Evolutionary conservation across 1,139 yeast genomes (phyloP).

Genomic region (Magnusiomyces fungicola): DNA sequence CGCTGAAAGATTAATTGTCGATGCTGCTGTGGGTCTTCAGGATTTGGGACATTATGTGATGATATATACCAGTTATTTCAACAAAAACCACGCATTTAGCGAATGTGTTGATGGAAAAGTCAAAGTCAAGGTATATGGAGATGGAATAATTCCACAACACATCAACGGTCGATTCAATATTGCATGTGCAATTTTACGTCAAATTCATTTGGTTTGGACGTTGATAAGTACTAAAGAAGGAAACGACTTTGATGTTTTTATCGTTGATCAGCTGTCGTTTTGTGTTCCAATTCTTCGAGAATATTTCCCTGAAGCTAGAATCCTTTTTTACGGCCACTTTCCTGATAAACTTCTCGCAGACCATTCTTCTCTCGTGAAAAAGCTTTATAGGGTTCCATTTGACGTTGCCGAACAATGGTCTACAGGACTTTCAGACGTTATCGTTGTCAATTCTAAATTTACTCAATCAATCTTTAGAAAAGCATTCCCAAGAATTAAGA

Average conservation of each 20-base stretch:
- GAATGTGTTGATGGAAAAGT: conserved; percentile 58
- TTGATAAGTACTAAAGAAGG: conserved; percentile 47
- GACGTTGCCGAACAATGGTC: conserved; percentile 76
- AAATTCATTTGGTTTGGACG: conserved; percentile 52
- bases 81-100: conserved; percentile 77
- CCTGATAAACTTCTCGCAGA: conserved; percentile 80
- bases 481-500: conserved; percentile 47
- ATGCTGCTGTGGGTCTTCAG: conserved; percentile 86
- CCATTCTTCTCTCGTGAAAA: conserved; percentile 49
- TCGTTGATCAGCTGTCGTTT: conserved; percentile 84
- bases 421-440: conserved; percentile 64
- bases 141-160: conserved; percentile 62
- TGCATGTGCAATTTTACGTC: conserved; percentile 77
- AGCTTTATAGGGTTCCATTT: conserved; percentile 70
- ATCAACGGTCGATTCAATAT: conserved; percentile 63
- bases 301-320: conserved; percentile 35
- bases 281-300: conserved; percentile 68
- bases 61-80: conserved; percentile 86
- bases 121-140: conserved; percentile 69
- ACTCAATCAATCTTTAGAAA: conserved; percentile 61
- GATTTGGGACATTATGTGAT: conserved; percentile 56
- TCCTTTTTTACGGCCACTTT: conserved; percentile 89
- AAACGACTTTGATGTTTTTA: conserved; percentile 54
- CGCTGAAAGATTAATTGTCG: conserved; percentile 92
- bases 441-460: conserved; percentile 83